A percentile compares a stretch with the other conserved stretches of the same genome.
These are phyloP conservation scores for Vigna angularis DNA, from an alignment of 306 rosid genomes.

Conservation along the genomic window DNA sequence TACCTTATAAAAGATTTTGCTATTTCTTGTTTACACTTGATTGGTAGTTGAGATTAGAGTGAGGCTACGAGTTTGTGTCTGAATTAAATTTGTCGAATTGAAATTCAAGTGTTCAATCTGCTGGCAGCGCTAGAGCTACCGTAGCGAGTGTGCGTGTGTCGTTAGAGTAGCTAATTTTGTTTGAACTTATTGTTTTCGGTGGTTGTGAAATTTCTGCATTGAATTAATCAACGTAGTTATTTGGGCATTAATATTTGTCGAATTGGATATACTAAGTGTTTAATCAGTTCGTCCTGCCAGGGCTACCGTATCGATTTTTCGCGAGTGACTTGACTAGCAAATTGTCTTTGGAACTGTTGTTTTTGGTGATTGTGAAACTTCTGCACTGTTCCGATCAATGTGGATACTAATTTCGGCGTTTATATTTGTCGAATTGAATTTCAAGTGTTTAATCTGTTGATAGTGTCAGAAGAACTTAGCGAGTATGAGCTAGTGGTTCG, in stretches of 20 bases:
- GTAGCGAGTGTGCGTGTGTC: background rate
- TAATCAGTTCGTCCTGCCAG: slow-evolving; percentile 27
- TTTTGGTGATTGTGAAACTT: slow-evolving; percentile 38
- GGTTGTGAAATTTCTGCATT: slow-evolving; percentile 28
- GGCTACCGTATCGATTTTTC: slow-evolving; percentile 3
- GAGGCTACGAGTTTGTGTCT: slow-evolving; percentile 25
- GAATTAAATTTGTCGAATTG: background rate
- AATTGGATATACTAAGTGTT: slow-evolving; percentile 10
- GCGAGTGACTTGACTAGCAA: slow-evolving; percentile 15
- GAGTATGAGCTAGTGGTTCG: slow-evolving; percentile 14
- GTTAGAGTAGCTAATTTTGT: slow-evolving; percentile 5
- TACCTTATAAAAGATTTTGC: background rate
- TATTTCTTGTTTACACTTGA: slow-evolving; percentile 22
- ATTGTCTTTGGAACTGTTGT: background rate
- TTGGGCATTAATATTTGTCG: background rate
- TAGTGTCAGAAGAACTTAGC: slow-evolving; percentile 11
- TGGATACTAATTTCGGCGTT: slow-evolving; percentile 9
- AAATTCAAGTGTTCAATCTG: slow-evolving; percentile 24
- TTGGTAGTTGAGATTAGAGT: slow-evolving; percentile 41
- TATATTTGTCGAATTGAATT: slow-evolving; percentile 14
- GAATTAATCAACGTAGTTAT: slow-evolving; percentile 18
- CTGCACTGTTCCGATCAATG: slow-evolving; percentile 3
- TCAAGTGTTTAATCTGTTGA: slow-evolving; percentile 28
- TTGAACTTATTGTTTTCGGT: background rate
- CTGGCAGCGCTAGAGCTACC: slow-evolving; percentile 14